A percentile compares a stretch with the other conserved stretches of the same genome.
These are phyloP conservation scores for Eucalyptus victrix DNA, from an alignment of 345 rosid species.

Conservation along the genomic window DNA sequence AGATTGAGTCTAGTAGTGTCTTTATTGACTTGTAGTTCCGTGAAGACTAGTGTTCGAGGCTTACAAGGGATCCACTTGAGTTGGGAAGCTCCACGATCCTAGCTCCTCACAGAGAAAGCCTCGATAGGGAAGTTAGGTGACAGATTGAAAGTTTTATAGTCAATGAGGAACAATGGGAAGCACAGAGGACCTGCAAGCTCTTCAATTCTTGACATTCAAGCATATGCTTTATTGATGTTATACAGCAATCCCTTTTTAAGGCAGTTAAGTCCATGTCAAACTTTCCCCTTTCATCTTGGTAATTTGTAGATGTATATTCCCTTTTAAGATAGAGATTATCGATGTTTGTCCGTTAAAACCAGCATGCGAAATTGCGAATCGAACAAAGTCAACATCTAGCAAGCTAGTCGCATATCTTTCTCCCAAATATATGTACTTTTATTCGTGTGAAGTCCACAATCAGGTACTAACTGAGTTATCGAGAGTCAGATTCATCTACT, in stretches of 20 bases:
- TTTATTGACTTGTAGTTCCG: no score
- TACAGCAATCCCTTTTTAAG: no score
- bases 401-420: no score
- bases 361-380: background rate
- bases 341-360: background rate
- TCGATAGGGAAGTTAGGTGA: background rate
- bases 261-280: no score
- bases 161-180: background rate
- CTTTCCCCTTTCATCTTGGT: no score
- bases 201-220: background rate
- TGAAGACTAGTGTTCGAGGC: background rate
- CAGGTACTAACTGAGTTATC: no score
- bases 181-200: background rate
- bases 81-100: background rate
- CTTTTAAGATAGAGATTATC: no score
- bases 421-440: background rate
- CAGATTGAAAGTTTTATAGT: background rate
- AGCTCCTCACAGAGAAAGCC: background rate
- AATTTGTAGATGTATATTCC: no score
- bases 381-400: background rate
- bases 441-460: rapidly evolving
- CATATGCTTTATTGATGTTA: background rate
- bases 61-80: background rate
- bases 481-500: no score
- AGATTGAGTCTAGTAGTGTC: rapidly evolving